These are phyloP conservation scores for Xerocomus amazonicus DNA, from an alignment of 1,284 basidiomycete genomes.

Conservation along the genomic window DNA sequence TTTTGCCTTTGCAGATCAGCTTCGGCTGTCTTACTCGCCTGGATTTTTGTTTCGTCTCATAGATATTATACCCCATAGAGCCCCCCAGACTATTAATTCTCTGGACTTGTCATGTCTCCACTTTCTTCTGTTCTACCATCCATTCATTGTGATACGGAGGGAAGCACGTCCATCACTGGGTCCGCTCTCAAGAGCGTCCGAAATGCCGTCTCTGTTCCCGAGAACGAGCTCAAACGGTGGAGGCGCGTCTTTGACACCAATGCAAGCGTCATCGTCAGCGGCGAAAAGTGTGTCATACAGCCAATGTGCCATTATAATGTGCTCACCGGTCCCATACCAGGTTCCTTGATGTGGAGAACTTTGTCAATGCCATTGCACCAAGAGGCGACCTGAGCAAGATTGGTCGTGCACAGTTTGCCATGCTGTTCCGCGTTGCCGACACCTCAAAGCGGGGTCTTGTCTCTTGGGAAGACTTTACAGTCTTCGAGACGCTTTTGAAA, in stretches of 20 bases:
- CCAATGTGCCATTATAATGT: conserved; percentile 14
- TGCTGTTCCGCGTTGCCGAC: conserved; percentile 91
- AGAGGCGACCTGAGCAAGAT: conserved; percentile 81
- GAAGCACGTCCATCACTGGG: conserved; percentile 38
- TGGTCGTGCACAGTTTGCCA: conserved; percentile 79
- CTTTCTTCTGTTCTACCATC: conserved; percentile 43
- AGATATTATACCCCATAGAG: conserved; percentile 31
- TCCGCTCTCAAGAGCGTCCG: conserved; percentile 61
- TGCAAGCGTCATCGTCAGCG: conserved; percentile 66
- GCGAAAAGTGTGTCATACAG: conserved; percentile 64
- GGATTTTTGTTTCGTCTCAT: conserved; percentile 20
- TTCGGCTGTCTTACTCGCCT: not conserved
- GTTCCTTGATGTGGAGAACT: conserved; percentile 79
- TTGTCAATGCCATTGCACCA: conserved; percentile 91
- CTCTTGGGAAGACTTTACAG: conserved; percentile 91
- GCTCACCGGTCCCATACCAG: conserved; percentile 35
- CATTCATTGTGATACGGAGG: conserved; percentile 50
- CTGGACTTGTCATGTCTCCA: conserved; percentile 32
- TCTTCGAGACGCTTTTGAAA: conserved; percentile 88
- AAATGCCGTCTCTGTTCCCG: conserved; percentile 66
- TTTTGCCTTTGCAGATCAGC: conserved; percentile 10
- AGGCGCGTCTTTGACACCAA: conserved; percentile 79
- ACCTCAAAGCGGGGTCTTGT: conserved; percentile 71
- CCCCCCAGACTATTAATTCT: conserved; percentile 25
- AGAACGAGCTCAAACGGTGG: conserved; percentile 85